Conservation (phyloP, 306 rosid genomes). For the Quercus engelmannii region DNA sequence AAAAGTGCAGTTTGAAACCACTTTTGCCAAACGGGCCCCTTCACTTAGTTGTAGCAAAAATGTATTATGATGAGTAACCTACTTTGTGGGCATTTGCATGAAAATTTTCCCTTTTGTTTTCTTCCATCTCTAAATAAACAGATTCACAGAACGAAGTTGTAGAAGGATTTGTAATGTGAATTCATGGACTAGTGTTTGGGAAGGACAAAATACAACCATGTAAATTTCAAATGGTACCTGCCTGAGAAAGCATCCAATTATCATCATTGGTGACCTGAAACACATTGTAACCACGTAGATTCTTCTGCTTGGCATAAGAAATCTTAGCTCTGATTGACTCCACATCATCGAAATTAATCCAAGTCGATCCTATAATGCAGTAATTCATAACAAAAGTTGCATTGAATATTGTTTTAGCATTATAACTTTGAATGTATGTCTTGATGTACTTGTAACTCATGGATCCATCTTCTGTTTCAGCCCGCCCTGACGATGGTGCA, state of each 20-base stretch:
- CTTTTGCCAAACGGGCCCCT: too few relatives aligned
- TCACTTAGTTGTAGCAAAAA: too few relatives aligned
- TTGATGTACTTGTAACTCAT: conserved; percentile 27
- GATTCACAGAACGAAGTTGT: not conserved
- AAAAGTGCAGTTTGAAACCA: too few relatives aligned
- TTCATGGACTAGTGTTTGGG: not conserved
- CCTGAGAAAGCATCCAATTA: conserved; percentile 49
- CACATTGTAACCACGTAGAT: conserved; percentile 43
- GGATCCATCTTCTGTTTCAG: conserved; percentile 13
- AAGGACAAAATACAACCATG: not conserved
- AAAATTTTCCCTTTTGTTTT: not conserved
- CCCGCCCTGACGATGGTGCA: conserved; percentile 17
- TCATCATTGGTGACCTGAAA: conserved; percentile 45
- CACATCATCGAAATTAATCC: conserved; percentile 54
- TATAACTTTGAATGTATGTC: conserved; percentile 22
- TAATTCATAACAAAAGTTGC: conserved; percentile 34
- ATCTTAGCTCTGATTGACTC: conserved; percentile 41
- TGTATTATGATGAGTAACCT: not conserved
- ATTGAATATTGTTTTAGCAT: conserved; percentile 26
- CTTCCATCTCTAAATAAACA: not conserved
- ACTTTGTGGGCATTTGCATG: not conserved
- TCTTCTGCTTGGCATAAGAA: conserved; percentile 44
- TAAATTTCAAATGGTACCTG: conserved; percentile 5
- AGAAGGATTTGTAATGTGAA: not conserved
- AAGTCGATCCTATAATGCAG: conserved; percentile 33